Evolutionary conservation across 2,329 filamentous ascomycete genomes (phyloP).

Genomic region (Penicillium sp.): DNA sequence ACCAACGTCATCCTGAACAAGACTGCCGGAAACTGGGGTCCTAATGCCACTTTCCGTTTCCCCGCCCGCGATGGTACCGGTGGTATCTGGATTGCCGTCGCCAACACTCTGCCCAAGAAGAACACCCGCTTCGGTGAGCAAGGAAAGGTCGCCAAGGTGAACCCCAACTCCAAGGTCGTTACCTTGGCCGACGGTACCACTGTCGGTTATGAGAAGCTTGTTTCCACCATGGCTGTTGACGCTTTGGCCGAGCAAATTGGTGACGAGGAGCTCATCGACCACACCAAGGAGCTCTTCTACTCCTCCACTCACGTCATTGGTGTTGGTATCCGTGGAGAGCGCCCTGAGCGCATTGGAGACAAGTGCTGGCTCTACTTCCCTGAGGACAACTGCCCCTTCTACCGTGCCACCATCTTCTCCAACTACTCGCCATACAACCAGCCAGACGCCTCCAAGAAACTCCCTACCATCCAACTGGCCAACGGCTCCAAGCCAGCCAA

Average conservation of each 20-base stretch:
- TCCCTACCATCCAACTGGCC: slow-evolving; percentile 79
- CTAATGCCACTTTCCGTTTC: slow-evolving; percentile 98
- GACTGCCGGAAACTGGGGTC: slow-evolving; percentile 95
- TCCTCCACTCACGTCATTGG: slow-evolving; percentile 96
- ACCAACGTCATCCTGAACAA: slow-evolving; percentile 95
- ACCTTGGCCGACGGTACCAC: slow-evolving; percentile 79
- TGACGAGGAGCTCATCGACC: slow-evolving; percentile 73
- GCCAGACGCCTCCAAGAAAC: slow-evolving; percentile 74
- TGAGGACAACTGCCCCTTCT: slow-evolving; percentile 97
- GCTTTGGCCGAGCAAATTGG: slow-evolving; percentile 80
- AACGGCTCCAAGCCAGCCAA: slow-evolving; percentile 77
- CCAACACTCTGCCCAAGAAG: slow-evolving; percentile 84
- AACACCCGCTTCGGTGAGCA: slow-evolving; percentile 87
- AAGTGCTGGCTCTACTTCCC: slow-evolving; percentile 99
- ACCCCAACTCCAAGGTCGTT: slow-evolving; percentile 80
- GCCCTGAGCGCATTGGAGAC: slow-evolving; percentile 94
- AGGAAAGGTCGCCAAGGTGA: slow-evolving; percentile 78
- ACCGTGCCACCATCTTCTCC: slow-evolving; percentile 99
- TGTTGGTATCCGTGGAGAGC: slow-evolving; percentile 85
- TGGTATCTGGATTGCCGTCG: slow-evolving; percentile 98
- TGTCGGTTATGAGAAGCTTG: slow-evolving; percentile 83
- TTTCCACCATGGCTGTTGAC: slow-evolving; percentile 97
- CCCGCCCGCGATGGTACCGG: slow-evolving; percentile 92
- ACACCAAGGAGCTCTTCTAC: slow-evolving; percentile 92
- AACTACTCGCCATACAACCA: slow-evolving; percentile 99